phyloP scores from a whole-genome alignment of 2,329 filamentous ascomycete genomes.

The Neofusicoccum sp. region DNA sequence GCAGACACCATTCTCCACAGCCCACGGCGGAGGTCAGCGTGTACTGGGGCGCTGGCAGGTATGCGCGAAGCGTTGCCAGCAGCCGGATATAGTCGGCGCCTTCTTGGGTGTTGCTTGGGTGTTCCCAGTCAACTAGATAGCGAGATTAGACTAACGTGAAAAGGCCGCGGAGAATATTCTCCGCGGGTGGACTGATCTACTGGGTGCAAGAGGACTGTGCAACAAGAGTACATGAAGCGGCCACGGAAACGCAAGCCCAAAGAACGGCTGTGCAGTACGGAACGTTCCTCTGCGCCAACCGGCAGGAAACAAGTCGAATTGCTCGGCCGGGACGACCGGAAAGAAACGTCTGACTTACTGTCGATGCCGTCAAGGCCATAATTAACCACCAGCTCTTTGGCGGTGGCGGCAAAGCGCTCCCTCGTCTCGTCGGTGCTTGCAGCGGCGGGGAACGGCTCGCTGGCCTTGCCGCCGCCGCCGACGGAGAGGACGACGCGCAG shows the following conservation, averaged over 20 bases:
- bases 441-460: conserved; percentile 68
- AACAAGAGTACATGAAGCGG: background rate
- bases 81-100: conserved; percentile 72
- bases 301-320: background rate
- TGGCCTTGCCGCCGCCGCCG: conserved; percentile 70
- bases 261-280: background rate
- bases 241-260: background rate
- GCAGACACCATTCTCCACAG: conserved; percentile 65
- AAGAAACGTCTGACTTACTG: conserved; percentile 54
- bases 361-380: conserved; percentile 77
- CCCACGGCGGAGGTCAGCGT: conserved; percentile 73
- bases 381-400: conserved; percentile 67
- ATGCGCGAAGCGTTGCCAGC: conserved; percentile 65
- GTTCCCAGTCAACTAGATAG: conserved; percentile 75
- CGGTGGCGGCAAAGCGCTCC: conserved; percentile 71
- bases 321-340: background rate
- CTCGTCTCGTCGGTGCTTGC: conserved; percentile 62
- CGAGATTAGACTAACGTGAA: conserved; percentile 24
- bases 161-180: background rate
- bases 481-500: conserved; percentile 78
- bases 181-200: background rate
- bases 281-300: background rate
- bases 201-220: background rate
- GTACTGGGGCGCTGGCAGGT: conserved; percentile 70
- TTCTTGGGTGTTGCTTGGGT: conserved; percentile 67